These are phyloP conservation scores for Cystobasidium slooffiae DNA, from an alignment of 1,284 basidiomycete species.

Conservation along the genomic window DNA sequence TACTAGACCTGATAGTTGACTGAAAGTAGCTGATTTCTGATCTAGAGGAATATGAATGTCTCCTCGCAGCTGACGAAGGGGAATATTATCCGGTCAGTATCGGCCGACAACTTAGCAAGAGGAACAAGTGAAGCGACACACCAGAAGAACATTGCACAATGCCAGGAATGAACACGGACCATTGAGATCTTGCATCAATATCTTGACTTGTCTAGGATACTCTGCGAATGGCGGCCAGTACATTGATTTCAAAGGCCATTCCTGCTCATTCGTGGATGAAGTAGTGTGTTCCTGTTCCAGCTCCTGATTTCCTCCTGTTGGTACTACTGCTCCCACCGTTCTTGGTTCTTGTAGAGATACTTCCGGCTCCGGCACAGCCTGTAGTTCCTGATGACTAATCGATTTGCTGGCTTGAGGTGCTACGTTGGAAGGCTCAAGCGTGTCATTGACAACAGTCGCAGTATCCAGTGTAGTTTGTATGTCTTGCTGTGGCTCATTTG, in stretches of 20 bases:
- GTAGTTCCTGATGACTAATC: too few relatives aligned
- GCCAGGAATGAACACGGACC: constrained; percentile 86
- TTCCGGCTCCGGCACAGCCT: too few relatives aligned
- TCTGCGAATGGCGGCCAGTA: constrained; percentile 56
- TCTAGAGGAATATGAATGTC: constrained; percentile 69
- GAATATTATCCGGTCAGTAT: background rate
- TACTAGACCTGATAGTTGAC: constrained; percentile 76
- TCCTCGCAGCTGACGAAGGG: constrained; percentile 69
- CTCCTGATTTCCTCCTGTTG: background rate
- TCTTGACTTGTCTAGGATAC: constrained; percentile 61
- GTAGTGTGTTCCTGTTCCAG: too few relatives aligned
- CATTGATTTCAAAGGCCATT: constrained; percentile 79
- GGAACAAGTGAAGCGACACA: constrained; percentile 34
- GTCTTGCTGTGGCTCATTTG: background rate
- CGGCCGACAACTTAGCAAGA: too few relatives aligned
- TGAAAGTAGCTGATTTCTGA: constrained; percentile 75
- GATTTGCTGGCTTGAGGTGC: too few relatives aligned
- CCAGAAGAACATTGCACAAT: constrained; percentile 58
- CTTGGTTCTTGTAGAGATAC: background rate
- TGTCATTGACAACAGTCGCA: too few relatives aligned
- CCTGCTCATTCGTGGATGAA: constrained; percentile 60
- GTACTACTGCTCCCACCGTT: background rate
- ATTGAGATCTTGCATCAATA: constrained; percentile 76
- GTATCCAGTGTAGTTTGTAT: too few relatives aligned
- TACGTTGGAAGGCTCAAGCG: too few relatives aligned